These are phyloP conservation scores for Chrysoporthe deuterocubensis DNA, from an alignment of 2,329 filamentous ascomycete species.

Conservation along the genomic window DNA sequence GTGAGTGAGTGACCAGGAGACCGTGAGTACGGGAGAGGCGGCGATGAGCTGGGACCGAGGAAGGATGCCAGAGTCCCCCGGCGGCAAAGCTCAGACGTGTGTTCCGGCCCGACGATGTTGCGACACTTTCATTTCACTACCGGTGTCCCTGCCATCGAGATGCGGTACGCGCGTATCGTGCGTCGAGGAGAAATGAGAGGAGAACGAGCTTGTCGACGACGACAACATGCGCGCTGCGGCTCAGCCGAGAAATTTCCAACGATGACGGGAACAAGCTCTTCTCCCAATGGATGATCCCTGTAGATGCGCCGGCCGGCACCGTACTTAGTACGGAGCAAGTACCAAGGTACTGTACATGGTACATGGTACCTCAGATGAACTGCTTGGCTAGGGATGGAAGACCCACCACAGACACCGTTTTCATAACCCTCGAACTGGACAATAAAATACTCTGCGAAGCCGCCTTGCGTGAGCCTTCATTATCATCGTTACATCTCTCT, in stretches of 20 bases:
- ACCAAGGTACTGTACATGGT: neutral
- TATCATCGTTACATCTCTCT: neutral
- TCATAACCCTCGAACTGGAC: neutral
- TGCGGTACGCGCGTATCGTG: neutral
- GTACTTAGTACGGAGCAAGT: neutral
- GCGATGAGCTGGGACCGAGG: neutral
- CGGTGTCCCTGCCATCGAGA: neutral
- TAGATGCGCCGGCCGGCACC: neutral
- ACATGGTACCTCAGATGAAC: neutral
- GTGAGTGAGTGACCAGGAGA: neutral
- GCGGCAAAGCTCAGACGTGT: neutral
- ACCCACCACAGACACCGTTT: no score
- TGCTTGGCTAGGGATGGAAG: neutral
- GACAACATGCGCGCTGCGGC: neutral
- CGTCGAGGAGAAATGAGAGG: neutral
- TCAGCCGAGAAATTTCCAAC: conserved; percentile 6
- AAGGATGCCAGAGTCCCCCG: neutral
- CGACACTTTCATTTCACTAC: neutral
- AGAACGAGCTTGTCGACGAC: neutral
- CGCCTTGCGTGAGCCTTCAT: neutral
- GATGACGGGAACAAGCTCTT: conserved; percentile 4
- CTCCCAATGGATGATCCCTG: neutral
- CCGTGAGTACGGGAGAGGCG: neutral
- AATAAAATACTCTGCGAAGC: neutral
- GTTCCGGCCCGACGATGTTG: neutral